Conservation (phyloP, 768 basidiomycete species). For the Leccinum ochraceum region DNA sequence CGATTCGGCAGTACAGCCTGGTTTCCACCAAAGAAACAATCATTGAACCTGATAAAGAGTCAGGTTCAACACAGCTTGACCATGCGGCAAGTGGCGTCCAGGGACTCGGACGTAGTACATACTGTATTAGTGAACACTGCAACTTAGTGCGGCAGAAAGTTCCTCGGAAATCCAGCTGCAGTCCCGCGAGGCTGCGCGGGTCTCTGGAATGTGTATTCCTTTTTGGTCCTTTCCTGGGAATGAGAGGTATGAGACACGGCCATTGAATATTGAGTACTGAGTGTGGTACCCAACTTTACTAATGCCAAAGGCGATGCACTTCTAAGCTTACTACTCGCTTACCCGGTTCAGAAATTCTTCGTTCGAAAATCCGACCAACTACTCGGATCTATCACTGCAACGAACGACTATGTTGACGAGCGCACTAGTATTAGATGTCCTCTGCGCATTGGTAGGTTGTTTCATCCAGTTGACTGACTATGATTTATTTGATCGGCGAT, state of each 20-base stretch:
- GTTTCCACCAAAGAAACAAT: neutral
- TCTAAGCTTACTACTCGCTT: constrained; percentile 5
- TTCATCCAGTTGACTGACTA: neutral
- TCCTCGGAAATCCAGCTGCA: neutral
- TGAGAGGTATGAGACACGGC: neutral
- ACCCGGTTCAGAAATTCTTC: constrained; percentile 2
- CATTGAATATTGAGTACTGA: too few relatives aligned
- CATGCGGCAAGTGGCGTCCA: neutral
- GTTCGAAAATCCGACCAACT: neutral
- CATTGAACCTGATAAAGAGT: neutral
- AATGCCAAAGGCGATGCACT: neutral
- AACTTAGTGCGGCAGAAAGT: neutral
- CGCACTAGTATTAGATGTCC: constrained; percentile 14
- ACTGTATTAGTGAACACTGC: neutral
- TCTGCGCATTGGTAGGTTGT: constrained; percentile 21
- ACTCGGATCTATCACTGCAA: neutral
- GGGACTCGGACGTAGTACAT: too few relatives aligned
- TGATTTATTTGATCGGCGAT: neutral
- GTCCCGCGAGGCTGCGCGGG: neutral
- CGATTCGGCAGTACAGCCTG: neutral
- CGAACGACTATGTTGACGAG: constrained; percentile 11
- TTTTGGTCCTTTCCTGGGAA: neutral
- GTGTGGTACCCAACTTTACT: too few relatives aligned
- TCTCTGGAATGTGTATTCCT: neutral
- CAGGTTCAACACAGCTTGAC: neutral